phyloP scores from a whole-genome alignment of 768 basidiomycete genomes.

The Termitomyces sp. region DNA sequence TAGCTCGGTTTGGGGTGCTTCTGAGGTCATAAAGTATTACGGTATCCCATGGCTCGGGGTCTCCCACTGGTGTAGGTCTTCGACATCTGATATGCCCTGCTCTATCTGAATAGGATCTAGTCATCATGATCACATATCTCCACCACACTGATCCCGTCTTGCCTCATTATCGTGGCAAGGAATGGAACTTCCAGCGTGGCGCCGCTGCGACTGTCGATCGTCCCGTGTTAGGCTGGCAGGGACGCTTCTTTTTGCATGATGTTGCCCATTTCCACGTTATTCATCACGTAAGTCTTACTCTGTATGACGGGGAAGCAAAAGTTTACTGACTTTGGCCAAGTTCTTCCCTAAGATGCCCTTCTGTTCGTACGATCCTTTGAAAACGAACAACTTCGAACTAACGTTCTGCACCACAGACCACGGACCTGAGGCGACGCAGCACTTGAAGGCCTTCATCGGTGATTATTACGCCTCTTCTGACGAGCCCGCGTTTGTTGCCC shows the following conservation, averaged over 20 bases:
- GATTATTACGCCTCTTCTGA: conserved; percentile 44
- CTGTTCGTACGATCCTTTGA: conserved; percentile 5
- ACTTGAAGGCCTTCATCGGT: conserved; percentile 44
- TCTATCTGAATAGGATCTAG: conserved; percentile 12
- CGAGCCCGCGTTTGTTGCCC: conserved; percentile 35
- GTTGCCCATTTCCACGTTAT: conserved; percentile 61
- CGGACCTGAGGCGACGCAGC: conserved; percentile 44
- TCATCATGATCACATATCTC: conserved; percentile 52
- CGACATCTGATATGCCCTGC: neutral
- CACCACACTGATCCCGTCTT: conserved; percentile 55
- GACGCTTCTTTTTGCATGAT: conserved; percentile 63
- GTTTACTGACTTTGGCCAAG: neutral
- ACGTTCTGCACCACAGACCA: conserved; percentile 32
- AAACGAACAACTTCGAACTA: neutral
- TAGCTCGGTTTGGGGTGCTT: conserved; percentile 29
- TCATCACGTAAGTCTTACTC: conserved; percentile 40
- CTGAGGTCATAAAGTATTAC: conserved; percentile 42
- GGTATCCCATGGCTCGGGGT: conserved; percentile 50
- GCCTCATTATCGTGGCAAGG: conserved; percentile 51
- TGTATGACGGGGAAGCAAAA: neutral
- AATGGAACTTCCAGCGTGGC: conserved; percentile 60
- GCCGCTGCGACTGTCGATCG: conserved; percentile 59
- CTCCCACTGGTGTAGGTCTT: conserved; percentile 45
- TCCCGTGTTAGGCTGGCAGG: conserved; percentile 56
- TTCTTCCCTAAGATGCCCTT: conserved; percentile 19